Base-by-base conservation (phyloP, 208 protist genomes). In the Crithidia bombi region DNA sequence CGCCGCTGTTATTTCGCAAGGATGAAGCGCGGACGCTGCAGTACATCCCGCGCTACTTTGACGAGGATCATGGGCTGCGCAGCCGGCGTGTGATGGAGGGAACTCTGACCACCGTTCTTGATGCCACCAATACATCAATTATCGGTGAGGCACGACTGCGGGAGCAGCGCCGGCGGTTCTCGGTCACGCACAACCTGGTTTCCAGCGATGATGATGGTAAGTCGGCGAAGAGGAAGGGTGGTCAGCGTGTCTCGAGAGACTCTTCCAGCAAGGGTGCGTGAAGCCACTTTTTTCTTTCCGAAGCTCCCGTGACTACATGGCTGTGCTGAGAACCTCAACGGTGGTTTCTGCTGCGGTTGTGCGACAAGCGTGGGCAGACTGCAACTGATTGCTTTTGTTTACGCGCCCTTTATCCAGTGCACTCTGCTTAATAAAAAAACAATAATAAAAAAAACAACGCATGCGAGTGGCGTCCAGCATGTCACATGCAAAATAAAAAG, bases 101-200 rank as follows among this genome's bases (percentile, higher is more conserved):
- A 39, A 41, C 54, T 17, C 36, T 80, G 14, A 33, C 38, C 23
- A 51, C 49, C 17, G 62, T 86, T 33, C 52, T 86, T 28, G 43
- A 78, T 1, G 52, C 57, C n/a, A 79, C 76, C 2, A 86, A 86
- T 56, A 47, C 35, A 6, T 66, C 72, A 32, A 77, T 86, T 25
- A 68, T 58, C 26, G 69, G 65, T 3, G 81, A 86, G 58, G 58
- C 65, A 17, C 54, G 55, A 5, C 47, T 55, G 25, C 77, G 69
- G 17, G 25, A 68, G 25, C 54, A 57, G n/a, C 71, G 81, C 14
- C 26, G 49, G 15, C 35, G 63, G 32, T 39, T 64, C 14, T 35
- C 75, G 9, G 33, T 57, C 25, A 69, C 38, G 33, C n/a, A 69
- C 58, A 75, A 72, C 44, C 3, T 73, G 2, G 19, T 35, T 14